These are phyloP conservation scores for Stentor coeruleus DNA, from an alignment of 73 alveolate genomes.

Conservation along the genomic window DNA sequence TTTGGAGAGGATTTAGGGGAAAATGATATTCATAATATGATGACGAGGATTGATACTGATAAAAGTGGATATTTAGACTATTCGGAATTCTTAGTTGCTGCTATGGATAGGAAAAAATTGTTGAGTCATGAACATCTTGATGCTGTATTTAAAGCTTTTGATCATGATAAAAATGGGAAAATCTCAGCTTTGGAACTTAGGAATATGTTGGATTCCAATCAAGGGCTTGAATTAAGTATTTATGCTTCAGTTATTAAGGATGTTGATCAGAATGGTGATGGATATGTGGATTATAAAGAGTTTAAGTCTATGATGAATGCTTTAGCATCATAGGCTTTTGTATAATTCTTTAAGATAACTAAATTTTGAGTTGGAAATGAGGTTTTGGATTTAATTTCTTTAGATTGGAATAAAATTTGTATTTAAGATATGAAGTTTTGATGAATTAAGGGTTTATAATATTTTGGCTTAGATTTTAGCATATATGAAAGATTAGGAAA, in stretches of 20 bases:
- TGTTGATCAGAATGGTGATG: conserved; percentile 49
- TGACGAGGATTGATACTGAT: conserved; percentile 61
- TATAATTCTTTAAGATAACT: no score
- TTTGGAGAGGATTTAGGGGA: not conserved
- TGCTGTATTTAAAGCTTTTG: conserved; percentile 77
- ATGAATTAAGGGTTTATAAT: no score
- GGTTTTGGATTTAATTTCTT: no score
- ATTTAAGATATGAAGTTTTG: no score
- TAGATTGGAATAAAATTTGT: no score
- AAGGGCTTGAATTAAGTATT: conserved; percentile 30
- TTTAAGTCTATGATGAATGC: not conserved
- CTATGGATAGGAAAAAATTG: conserved; percentile 53
- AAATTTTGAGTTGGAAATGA: no score
- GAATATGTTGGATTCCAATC: conserved; percentile 35
- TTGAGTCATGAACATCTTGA: conserved; percentile 59
- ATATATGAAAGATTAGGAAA: no score
- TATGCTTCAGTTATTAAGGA: conserved; percentile 41
- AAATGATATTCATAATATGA: conserved; percentile 46
- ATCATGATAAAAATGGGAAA: conserved; percentile 63
- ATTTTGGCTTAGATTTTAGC: no score
- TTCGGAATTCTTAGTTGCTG: conserved; percentile 52
- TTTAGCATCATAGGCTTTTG: no score
- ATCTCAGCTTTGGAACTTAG: conserved; percentile 64
- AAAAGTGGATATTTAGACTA: conserved; percentile 67
- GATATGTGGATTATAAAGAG: conserved; percentile 25